Evolutionary conservation across 352 stramenopile species (phyloP).

Genomic region (Phytophthora meadii): DNA sequence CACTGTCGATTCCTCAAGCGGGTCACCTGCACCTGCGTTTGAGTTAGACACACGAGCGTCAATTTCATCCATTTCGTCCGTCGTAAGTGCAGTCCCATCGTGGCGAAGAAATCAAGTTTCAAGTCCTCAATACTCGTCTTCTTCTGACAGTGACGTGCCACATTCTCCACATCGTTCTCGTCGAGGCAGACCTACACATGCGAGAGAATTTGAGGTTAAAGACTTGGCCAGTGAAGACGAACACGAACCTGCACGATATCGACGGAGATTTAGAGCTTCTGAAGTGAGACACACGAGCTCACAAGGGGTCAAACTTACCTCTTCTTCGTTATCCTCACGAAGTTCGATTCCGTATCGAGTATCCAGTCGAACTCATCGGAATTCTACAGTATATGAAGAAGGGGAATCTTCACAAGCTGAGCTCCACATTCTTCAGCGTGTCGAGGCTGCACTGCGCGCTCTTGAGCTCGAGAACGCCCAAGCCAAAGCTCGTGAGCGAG

Average conservation of each 20-base stretch:
- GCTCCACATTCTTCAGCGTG: conserved; percentile 74
- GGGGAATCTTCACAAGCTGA: conserved; percentile 36
- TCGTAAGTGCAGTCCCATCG: conserved; percentile 13
- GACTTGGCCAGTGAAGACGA: conserved; percentile 27
- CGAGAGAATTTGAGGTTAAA: background rate
- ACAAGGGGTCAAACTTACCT: conserved; percentile 12
- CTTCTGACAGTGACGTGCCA: conserved; percentile 27
- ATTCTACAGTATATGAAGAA: conserved; percentile 7
- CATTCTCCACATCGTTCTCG: conserved; percentile 14
- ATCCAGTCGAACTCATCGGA: conserved; percentile 9
- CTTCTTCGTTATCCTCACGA: conserved; percentile 16
- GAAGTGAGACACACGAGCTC: conserved; percentile 1
- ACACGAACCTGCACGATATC: conserved; percentile 4
- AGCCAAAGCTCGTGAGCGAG: conserved; percentile 53
- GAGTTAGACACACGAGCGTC: conserved; percentile 7
- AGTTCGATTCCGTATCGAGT: conserved; percentile 6
- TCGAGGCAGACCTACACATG: conserved; percentile 5
- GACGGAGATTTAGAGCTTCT: conserved; percentile 1
- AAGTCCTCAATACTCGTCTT: conserved; percentile 26
- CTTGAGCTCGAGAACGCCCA: conserved; percentile 74
- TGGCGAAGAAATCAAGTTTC: conserved; percentile 13
- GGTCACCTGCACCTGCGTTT: conserved; percentile 6
- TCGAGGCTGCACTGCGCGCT: conserved; percentile 72
- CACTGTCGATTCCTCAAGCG: conserved; percentile 31
- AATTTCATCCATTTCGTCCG: conserved; percentile 32